phyloP scores from a whole-genome alignment of 768 basidiomycete genomes.

The Tylopilus intermedius region DNA sequence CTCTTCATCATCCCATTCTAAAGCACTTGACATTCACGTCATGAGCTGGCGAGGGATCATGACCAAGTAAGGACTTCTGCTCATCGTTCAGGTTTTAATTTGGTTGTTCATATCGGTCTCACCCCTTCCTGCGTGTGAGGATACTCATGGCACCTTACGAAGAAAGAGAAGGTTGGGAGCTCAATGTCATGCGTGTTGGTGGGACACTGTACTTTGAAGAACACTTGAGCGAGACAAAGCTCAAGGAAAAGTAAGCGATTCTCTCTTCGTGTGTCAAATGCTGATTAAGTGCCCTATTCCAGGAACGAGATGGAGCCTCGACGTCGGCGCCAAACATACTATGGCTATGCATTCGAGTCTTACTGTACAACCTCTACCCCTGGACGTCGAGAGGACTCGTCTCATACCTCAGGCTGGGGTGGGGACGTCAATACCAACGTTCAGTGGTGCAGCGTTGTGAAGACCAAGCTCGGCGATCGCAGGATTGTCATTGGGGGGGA shows the following conservation, averaged over 20 bases:
- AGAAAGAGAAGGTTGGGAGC: conserved; percentile 69
- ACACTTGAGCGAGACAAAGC: conserved; percentile 52
- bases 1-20: conserved; percentile 24
- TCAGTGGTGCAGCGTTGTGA: conserved; percentile 88
- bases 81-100: not conserved
- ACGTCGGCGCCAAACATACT: conserved; percentile 66
- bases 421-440: conserved; percentile 83
- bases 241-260: conserved; percentile 58
- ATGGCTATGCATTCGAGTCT: conserved; percentile 87
- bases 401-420: conserved; percentile 53
- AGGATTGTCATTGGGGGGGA: conserved; percentile 82
- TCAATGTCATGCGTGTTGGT: conserved; percentile 76
- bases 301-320: conserved; percentile 66
- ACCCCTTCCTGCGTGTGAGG: conserved; percentile 43
- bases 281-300: not conserved
- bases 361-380: conserved; percentile 59
- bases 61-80: conserved; percentile 57
- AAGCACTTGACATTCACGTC: conserved; percentile 45
- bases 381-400: conserved; percentile 16
- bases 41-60: conserved; percentile 79
- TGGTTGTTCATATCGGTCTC: conserved; percentile 13
- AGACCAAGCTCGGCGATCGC: conserved; percentile 71
- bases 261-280: not conserved
- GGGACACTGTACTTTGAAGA: conserved; percentile 75
- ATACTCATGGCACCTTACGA: conserved; percentile 82